Evolutionary conservation across 2,329 filamentous ascomycete species (phyloP), one percentile per base, ranked within the genome.

Genomic region (Pseudonectria buxi): DNA sequence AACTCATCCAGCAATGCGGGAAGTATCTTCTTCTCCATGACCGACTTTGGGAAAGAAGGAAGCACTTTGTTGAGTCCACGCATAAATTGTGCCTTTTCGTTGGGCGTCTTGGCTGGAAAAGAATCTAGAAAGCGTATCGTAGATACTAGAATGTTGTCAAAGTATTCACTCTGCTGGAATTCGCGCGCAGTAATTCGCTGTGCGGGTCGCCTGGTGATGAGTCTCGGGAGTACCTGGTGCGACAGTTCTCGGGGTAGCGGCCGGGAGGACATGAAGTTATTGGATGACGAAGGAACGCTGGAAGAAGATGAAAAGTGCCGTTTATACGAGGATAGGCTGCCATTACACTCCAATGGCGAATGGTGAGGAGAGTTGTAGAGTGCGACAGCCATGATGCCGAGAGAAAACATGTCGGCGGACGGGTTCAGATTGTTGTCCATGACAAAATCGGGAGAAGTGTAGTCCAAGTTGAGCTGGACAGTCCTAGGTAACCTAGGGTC

Each of bases 111-210:
- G 24, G 86, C 86, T 0, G 92, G 90, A 40, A 98, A 78, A 0
- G 81, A 76, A 51, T 98, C 92, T 16, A 98, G 68, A 55, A 98
- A 98, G 10, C 92, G 85, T 43, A 98, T 95, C 0, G 92, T 95
- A 0, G 89, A 95, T 14, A 98, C 87, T 4, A 98, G 71, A 30
- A 96, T 86, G 53, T 96, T 98, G 62, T 98, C 88, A 57, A 98
- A 98, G 57, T 94, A 98, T 47, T 86, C 81, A 53, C 88, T 94
- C 59, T 95, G 79, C 56, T 98, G 92, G 49, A 98, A 96, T 51
- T 95, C 90, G 35, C 77, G 79, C 4, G 90, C 88, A 16, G 81
- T 88, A 67, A 96, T 76, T 29, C 92, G 78, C 56, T 94, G 86
- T 3, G 88, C 87, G 3, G 92, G 87, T 36, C 88, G 72, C 44